phyloP scores from a whole-genome alignment of 1,284 basidiomycete species.

The Puccinia horiana region DNA sequence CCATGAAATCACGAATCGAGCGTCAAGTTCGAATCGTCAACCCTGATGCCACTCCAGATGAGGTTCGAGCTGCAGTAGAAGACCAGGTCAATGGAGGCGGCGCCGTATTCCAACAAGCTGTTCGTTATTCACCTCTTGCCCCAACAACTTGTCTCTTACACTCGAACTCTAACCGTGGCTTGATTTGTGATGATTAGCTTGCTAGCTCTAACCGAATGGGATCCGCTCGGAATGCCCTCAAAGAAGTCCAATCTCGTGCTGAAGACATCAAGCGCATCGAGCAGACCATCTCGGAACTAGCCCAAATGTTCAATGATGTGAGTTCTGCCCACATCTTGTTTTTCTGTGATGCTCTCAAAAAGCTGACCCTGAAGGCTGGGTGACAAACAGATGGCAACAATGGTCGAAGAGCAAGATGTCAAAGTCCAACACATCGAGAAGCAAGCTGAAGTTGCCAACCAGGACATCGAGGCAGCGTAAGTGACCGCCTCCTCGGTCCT shows the following conservation, averaged over 20 bases:
- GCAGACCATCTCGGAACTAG: slow-evolving; percentile 58
- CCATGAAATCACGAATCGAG: slow-evolving; percentile 54
- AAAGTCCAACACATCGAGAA: slow-evolving; percentile 44
- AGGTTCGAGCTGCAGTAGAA: slow-evolving; percentile 58
- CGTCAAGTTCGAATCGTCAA: slow-evolving; percentile 59
- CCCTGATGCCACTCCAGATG: slow-evolving; percentile 57
- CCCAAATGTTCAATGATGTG: slow-evolving; percentile 58
- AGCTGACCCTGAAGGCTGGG: neutral
- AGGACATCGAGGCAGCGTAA: slow-evolving; percentile 46
- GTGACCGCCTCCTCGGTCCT: neutral
- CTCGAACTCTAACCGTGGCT: slow-evolving; percentile 42
- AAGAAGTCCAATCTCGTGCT: slow-evolving; percentile 58
- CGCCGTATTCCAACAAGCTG: slow-evolving; percentile 47
- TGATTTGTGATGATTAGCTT: slow-evolving; percentile 56
- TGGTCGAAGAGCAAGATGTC: slow-evolving; percentile 49
- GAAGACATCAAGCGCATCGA: slow-evolving; percentile 58
- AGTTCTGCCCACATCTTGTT: neutral
- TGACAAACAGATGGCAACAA: slow-evolving; percentile 29
- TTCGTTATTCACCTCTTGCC: neutral
- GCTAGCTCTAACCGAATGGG: slow-evolving; percentile 58
- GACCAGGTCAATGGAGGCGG: slow-evolving; percentile 55
- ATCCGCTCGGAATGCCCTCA: slow-evolving; percentile 57
- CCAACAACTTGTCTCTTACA: neutral
- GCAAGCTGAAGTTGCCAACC: slow-evolving; percentile 37
- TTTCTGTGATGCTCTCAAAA: neutral